Conservation (phyloP, 2,329 filamentous ascomycete genomes). For the Hypocrella siamensis region DNA sequence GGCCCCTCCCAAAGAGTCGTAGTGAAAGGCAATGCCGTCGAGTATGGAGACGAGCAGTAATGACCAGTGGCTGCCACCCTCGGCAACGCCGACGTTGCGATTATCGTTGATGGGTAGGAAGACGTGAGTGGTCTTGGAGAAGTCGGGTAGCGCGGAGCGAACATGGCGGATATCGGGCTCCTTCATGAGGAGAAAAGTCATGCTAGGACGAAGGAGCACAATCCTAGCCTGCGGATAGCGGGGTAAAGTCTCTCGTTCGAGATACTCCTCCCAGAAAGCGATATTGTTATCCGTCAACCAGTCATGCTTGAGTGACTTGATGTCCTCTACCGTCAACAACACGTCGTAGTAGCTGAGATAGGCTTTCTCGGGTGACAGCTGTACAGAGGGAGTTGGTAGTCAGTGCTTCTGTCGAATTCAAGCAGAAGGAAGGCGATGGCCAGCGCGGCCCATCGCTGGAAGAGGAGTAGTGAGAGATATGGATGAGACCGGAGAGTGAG, state of each 20-base stretch:
- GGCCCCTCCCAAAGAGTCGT: constrained; percentile 67
- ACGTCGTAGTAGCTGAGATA: constrained; percentile 26
- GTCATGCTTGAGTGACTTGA: constrained; percentile 76
- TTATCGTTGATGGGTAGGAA: constrained; percentile 94
- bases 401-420: constrained; percentile 4
- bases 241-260: constrained; percentile 76
- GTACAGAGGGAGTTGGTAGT: not conserved
- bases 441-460: too few relatives aligned
- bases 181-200: constrained; percentile 83
- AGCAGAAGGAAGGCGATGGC: too few relatives aligned
- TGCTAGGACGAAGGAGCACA: constrained; percentile 76
- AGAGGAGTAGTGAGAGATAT: too few relatives aligned
- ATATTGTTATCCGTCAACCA: constrained; percentile 98
- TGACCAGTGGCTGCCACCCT: constrained; percentile 91
- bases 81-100: constrained; percentile 57
- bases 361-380: constrained; percentile 32
- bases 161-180: constrained; percentile 40
- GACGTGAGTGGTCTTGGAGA: constrained; percentile 69
- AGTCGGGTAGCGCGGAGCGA: constrained; percentile 62
- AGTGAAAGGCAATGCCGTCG: constrained; percentile 89
- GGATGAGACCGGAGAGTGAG: too few relatives aligned
- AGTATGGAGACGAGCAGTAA: constrained; percentile 77
- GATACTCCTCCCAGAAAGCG: constrained; percentile 93
- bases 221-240: constrained; percentile 75
- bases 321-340: constrained; percentile 67